Percentiles rank a stretch among this genome's conserved stretches.
Evolutionary conservation across 2,329 filamentous ascomycete genomes (phyloP).

Genomic region (Neofusicoccum umdonicola): DNA sequence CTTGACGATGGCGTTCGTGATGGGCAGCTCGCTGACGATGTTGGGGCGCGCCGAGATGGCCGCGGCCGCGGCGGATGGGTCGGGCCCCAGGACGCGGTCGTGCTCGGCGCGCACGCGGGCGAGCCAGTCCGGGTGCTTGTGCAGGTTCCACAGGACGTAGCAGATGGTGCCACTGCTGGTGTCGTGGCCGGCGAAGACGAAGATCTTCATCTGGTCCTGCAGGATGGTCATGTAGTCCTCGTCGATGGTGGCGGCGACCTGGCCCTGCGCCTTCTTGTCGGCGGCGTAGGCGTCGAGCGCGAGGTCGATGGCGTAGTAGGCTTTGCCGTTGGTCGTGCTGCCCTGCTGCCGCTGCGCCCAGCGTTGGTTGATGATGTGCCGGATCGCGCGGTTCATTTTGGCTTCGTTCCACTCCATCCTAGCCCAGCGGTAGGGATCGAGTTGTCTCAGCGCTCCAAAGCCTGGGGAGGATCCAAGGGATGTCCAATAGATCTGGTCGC

Average conservation of each 20-base stretch:
- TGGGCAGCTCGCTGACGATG: constrained; percentile 30
- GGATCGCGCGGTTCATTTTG: neutral
- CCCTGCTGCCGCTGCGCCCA: neutral
- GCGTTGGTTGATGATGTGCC: neutral
- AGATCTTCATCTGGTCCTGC: constrained; percentile 28
- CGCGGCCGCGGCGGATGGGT: constrained; percentile 17
- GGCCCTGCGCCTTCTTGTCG: neutral
- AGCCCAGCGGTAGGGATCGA: neutral
- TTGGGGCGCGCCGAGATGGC: constrained; percentile 23
- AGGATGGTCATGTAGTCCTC: neutral
- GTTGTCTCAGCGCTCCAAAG: neutral
- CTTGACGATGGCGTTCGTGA: constrained; percentile 35
- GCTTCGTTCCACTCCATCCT: constrained; percentile 4
- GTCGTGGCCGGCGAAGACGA: constrained; percentile 38
- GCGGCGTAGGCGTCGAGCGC: constrained; percentile 8
- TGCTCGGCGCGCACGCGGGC: constrained; percentile 29
- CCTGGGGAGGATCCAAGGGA: neutral
- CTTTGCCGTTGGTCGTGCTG: neutral
- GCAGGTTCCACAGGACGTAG: constrained; percentile 31
- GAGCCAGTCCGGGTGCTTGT: constrained; percentile 26
- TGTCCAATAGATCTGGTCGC: neutral
- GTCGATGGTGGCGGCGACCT: neutral
- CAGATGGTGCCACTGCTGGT: constrained; percentile 33
- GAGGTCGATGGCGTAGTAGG: constrained; percentile 7
- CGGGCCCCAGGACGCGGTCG: constrained; percentile 29